phyloP scores from a whole-genome alignment of 2,329 filamentous ascomycete genomes.

The Uncinocarpus reesii region DNA sequence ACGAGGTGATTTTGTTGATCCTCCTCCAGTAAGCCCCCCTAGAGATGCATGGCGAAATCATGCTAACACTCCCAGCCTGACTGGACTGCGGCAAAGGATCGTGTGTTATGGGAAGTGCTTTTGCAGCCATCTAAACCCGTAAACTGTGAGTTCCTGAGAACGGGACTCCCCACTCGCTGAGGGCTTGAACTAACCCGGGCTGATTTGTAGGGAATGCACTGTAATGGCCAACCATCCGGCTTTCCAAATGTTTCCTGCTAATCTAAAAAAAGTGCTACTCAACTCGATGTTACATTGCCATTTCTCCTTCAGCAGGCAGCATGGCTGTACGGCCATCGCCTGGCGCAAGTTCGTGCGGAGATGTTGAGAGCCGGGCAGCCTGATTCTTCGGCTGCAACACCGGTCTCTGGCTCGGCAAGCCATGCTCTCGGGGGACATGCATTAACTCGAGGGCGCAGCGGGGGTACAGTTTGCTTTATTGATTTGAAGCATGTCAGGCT shows the following conservation, averaged over 20 bases:
- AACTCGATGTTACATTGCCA: conserved; percentile 73
- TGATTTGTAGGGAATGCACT: conserved; percentile 57
- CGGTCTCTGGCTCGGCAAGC: conserved; percentile 36
- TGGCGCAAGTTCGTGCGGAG: conserved; percentile 80
- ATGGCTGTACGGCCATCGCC: conserved; percentile 84
- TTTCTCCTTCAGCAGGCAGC: conserved; percentile 90
- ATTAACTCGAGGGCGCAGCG: conserved; percentile 26
- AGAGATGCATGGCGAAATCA: too few relatives aligned
- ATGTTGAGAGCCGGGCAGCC: conserved; percentile 56
- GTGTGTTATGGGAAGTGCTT: conserved; percentile 78
- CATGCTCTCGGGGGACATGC: conserved; percentile 29
- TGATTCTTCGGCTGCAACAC: conserved; percentile 34
- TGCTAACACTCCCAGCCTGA: conserved; percentile 50
- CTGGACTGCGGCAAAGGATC: conserved; percentile 82
- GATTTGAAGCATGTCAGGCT: neutral
- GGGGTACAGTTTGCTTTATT: conserved; percentile 21
- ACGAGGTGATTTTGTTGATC: conserved; percentile 79
- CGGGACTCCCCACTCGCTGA: neutral
- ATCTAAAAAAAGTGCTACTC: conserved; percentile 47
- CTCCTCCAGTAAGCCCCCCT: conserved; percentile 58
- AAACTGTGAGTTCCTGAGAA: conserved; percentile 54
- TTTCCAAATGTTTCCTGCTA: neutral
- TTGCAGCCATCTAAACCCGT: conserved; percentile 72
- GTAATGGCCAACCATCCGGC: conserved; percentile 38
- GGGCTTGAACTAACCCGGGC: conserved; percentile 13